Evolutionary conservation across 2,329 filamentous ascomycete species (phyloP), one percentile per base, ranked within the genome.

Genomic region (Coniella lustricola): DNA sequence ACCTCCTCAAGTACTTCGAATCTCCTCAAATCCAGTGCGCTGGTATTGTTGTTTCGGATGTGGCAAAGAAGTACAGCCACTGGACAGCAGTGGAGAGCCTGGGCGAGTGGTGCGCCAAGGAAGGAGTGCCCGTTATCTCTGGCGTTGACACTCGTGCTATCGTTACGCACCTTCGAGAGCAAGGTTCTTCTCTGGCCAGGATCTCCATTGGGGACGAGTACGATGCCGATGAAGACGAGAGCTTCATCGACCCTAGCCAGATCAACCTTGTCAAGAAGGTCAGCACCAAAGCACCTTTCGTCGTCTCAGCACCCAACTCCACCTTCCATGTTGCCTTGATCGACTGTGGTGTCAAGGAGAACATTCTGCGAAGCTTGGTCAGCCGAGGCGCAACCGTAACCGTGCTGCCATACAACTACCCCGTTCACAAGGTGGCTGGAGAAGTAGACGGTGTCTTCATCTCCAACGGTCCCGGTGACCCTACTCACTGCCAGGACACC

Each of bases 401-500:
- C 35, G 87, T 89, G 61, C 94, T 98, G 76, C 93, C 93, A 51
- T 96, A 86, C 71, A 84, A 97, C 74, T 97, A 93, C 73, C 91
- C 90, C 46, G 93, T 98, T 66, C 90, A 97, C 79, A 96, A 97
- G 79, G 87, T 96, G 33, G 87, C 93, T 49, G 87, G 94, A 70
- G 90, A 97, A 77, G 97, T 95, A 61, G 93, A 98, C 60, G 93
- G 93, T 63, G 84, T 98, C 63, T 98, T 98, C 79, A 96, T 97
- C 73, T 95, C 90, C 70, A 98, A 98, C 72, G 93, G 93, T 52
- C 93, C 93, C 22, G 93, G 93, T 72, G 93, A 98, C 72, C 93
- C 93, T 60, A 97, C 90, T 36, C 93, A 98, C 73, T 96, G 90
- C 75, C 86, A 90, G 64, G 82, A 89, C 62, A 96, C 93, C 35